A percentile compares a stretch with the other conserved stretches of the same genome.
Conservation (phyloP, 2,329 filamentous ascomycete genomes). For the Parasarocladium wereldwijsianum region DNA sequence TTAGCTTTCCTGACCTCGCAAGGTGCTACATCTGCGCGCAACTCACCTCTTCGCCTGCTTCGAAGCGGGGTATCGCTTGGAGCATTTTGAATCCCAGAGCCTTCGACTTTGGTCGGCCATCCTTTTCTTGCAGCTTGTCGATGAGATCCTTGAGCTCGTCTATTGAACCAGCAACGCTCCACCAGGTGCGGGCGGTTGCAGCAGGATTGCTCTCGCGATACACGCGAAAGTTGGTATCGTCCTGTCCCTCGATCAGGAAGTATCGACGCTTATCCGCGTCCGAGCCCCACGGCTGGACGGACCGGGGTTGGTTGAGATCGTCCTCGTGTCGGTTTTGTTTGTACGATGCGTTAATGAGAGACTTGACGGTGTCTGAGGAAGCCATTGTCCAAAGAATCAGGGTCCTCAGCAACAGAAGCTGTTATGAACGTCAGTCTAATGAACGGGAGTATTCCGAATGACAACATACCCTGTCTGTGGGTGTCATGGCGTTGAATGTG, state of each 20-base stretch:
- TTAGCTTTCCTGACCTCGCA: too few species aligned
- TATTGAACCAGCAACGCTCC: slow-evolving; percentile 81
- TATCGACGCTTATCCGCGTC: slow-evolving; percentile 88
- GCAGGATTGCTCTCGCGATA: slow-evolving; percentile 87
- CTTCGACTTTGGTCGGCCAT: slow-evolving; percentile 69
- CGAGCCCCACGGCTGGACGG: slow-evolving; percentile 79
- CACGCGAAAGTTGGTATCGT: slow-evolving; percentile 85
- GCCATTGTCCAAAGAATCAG: slow-evolving; percentile 80
- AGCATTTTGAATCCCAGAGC: slow-evolving; percentile 64
- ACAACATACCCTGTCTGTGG: slow-evolving; percentile 59
- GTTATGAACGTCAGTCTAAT: slow-evolving; percentile 6
- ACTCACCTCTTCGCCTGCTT: slow-evolving; percentile 76
- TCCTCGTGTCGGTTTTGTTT: slow-evolving; percentile 74
- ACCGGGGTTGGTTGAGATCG: slow-evolving; percentile 69
- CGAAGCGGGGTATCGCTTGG: slow-evolving; percentile 74
- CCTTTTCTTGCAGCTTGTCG: slow-evolving; percentile 59
- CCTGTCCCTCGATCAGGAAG: slow-evolving; percentile 82
- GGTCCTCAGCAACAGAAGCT: slow-evolving; percentile 73
- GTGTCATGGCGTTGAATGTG: slow-evolving; percentile 70
- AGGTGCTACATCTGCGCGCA: not conserved
- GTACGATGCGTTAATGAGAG: slow-evolving; percentile 74
- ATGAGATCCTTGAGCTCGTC: slow-evolving; percentile 67
- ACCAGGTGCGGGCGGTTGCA: slow-evolving; percentile 67
- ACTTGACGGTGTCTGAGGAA: slow-evolving; percentile 70
- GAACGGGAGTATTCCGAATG: not conserved